These are phyloP conservation scores for Kuraishia hungarica DNA, from an alignment of 805 yeast species.

Conservation along the genomic window DNA sequence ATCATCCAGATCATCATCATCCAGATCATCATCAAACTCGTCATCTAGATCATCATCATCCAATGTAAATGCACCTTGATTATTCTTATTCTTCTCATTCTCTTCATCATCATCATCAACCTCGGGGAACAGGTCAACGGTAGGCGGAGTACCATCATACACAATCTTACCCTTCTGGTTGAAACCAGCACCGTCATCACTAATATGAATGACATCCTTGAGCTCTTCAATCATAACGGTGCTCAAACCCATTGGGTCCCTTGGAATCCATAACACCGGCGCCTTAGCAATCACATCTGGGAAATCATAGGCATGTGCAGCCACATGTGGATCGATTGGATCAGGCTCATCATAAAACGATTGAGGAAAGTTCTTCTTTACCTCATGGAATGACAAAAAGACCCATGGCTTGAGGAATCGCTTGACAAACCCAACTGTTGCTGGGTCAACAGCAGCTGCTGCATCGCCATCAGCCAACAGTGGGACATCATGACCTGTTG, in stretches of 20 bases:
- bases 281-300: conserved; percentile 65
- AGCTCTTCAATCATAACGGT: conserved; percentile 47
- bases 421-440: conserved; percentile 33
- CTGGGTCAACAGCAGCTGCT: conserved; percentile 9
- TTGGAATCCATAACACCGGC: conserved; percentile 89
- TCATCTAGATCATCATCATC: not conserved
- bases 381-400: conserved; percentile 40
- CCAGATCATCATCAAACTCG: not conserved
- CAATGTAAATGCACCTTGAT: not conserved
- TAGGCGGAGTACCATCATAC: conserved; percentile 47
- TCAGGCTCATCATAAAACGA: conserved; percentile 42
- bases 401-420: conserved; percentile 50
- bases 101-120: not conserved
- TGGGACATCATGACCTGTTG: conserved; percentile 32
- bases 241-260: conserved; percentile 81
- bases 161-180: conserved; percentile 37
- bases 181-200: conserved; percentile 62
- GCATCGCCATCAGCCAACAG: conserved; percentile 62
- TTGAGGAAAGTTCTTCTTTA: conserved; percentile 47
- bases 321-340: conserved; percentile 30
- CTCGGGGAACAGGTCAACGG: not conserved
- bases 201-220: conserved; percentile 45
- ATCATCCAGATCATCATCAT: not conserved
- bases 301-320: conserved; percentile 61
- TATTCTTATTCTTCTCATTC: not conserved